Percentiles rank a stretch among this genome's conserved stretches.
Evolutionary conservation across 257 asterid species (phyloP).

Genomic region (Ocimum tenuiflorum): DNA sequence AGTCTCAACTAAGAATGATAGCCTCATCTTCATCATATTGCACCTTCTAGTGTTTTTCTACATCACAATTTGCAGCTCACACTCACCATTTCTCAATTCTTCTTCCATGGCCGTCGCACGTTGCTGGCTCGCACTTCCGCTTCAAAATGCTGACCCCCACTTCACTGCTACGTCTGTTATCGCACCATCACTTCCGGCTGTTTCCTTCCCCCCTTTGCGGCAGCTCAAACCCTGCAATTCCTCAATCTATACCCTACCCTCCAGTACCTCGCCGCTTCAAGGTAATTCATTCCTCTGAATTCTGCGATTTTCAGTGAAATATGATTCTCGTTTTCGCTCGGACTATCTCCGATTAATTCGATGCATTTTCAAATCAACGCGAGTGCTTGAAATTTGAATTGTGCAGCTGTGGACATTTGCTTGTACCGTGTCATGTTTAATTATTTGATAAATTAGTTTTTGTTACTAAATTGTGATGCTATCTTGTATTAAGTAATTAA

Average conservation of each 20-base stretch:
- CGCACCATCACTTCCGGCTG: constrained; percentile 25
- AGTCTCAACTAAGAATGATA: no score
- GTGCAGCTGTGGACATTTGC: background rate
- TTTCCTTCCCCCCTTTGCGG: constrained; percentile 21
- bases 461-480: no score
- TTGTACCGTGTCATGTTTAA: background rate
- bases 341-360: background rate
- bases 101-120: constrained; percentile 58
- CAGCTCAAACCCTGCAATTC: constrained; percentile 22
- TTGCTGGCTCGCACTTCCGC: constrained; percentile 33
- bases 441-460: background rate
- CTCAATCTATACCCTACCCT: constrained; percentile 18
- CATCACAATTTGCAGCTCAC: background rate
- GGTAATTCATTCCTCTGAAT: constrained; percentile 27
- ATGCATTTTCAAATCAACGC: background rate
- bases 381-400: background rate
- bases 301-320: background rate
- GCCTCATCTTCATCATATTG: background rate
- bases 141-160: constrained; percentile 27
- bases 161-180: constrained; percentile 18
- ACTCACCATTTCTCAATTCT: constrained; percentile 13
- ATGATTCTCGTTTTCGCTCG: background rate
- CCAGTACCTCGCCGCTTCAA: constrained; percentile 23
- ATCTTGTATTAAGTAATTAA: no score
- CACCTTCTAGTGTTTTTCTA: constrained; percentile 14